phyloP scores from a whole-genome alignment of 2,329 filamentous ascomycete species.

The Fusarium torreyae region DNA sequence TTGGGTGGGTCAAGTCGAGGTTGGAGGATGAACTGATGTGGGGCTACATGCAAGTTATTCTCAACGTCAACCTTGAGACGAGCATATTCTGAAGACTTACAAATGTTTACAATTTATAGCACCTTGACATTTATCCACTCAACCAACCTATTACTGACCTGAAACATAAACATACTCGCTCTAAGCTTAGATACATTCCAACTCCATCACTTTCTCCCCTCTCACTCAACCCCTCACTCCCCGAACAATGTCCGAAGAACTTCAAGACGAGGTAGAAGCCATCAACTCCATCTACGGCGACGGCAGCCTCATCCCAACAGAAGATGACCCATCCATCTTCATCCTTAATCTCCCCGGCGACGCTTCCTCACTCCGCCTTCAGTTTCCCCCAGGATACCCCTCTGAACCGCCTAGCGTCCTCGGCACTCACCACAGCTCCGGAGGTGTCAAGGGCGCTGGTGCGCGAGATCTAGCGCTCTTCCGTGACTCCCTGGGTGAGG shows the following conservation, averaged over 20 bases:
- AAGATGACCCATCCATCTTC: slow-evolving; percentile 60
- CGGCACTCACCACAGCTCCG: slow-evolving; percentile 86
- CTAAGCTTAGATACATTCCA: background rate
- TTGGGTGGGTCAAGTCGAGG: slow-evolving; percentile 30
- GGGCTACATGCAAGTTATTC: slow-evolving; percentile 32
- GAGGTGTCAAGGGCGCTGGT: slow-evolving; percentile 80
- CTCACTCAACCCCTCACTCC: slow-evolving; percentile 22
- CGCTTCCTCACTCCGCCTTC: slow-evolving; percentile 71
- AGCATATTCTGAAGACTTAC: slow-evolving; percentile 13
- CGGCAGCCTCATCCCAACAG: slow-evolving; percentile 68
- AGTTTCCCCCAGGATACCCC: slow-evolving; percentile 83
- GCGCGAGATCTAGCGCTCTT: slow-evolving; percentile 79
- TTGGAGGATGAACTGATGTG: slow-evolving; percentile 36
- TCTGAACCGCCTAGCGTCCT: slow-evolving; percentile 79
- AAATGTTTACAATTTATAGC: background rate
- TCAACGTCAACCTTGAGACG: slow-evolving; percentile 22
- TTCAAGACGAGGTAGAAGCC: slow-evolving; percentile 82
- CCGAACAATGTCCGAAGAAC: slow-evolving; percentile 68
- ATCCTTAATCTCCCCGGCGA: slow-evolving; percentile 78
- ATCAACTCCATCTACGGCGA: slow-evolving; percentile 89
- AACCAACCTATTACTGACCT: background rate
- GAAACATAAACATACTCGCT: background rate
- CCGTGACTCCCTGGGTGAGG: slow-evolving; percentile 74
- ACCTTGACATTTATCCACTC: background rate
- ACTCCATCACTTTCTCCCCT: background rate